Evolutionary conservation across 345 rosid genomes (phyloP), one percentile per base, ranked within the genome.

Genomic region (Mallotus nudiflorus): DNA sequence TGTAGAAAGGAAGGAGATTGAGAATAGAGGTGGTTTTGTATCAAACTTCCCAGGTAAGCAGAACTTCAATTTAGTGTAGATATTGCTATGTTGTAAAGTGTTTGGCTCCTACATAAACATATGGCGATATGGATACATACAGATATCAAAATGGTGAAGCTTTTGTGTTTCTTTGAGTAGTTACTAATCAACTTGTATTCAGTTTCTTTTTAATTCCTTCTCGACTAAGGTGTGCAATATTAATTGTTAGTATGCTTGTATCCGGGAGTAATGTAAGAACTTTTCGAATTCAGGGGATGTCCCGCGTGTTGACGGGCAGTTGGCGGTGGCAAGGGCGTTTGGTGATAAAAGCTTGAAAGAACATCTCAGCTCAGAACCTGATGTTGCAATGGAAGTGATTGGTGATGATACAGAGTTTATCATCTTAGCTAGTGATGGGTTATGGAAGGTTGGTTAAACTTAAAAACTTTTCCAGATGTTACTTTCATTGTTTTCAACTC

Each of bases 321-420:
- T 95, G 82, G 99, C 99, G 0, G 96, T 95, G 83, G 91, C 94
- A 29, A 92, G 97, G 73, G 97, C 97, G 61, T 95, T 95, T 58
- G 97, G 99, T 69, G 96, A 95, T 78, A 90, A 89, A 87, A 83
- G 90, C 78, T 68, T 90, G 80, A 92, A 95, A 85, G 73, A 64
- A 66, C 99, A 92, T 84, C 87, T 95, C 69, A 92, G 97, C 75
- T 90, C 97, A 39, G 96, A 95, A 66, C 99, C 99, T 24, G 80
- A 92, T 66, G 87, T 90, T 31, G 58, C 76, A 0, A 74, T 82
- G 52, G 93, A 92, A 70, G 67, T 53, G 35, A 78, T 95, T 22
- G 85, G 76, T 18, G 86, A 88, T 64, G 92, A 79, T 69, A 83
- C 89, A 1, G 94, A 92, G 35, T 89, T 73, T 57, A 80, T 90